Conservation (phyloP, 2,329 filamentous ascomycete genomes). For the Ceratocystis alfenasii region DNA sequence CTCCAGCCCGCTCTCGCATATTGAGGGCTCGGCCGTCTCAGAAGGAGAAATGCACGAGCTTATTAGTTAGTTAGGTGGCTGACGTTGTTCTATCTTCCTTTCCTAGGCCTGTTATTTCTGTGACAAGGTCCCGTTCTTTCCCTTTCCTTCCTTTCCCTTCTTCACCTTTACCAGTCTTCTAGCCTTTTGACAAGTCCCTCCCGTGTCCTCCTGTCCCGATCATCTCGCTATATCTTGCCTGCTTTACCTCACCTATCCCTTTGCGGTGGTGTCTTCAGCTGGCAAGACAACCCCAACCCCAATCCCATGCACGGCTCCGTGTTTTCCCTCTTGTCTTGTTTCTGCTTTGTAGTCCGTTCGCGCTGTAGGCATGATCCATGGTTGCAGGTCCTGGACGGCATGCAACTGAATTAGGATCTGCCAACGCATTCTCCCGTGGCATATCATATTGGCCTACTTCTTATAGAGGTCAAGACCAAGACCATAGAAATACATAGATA, state of each 20-base stretch:
- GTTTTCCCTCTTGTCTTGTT: not conserved
- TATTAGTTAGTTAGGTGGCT: not conserved
- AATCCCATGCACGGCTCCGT: not conserved
- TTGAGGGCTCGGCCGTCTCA: not conserved
- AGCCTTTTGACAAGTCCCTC: too few species aligned
- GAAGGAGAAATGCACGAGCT: not conserved
- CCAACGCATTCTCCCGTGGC: slow-evolving; percentile 9
- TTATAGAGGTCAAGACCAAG: not conserved
- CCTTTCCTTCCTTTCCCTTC: not conserved
- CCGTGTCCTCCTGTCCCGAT: not conserved
- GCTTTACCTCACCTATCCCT: not conserved
- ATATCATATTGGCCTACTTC: not conserved
- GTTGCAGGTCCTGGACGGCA: not conserved
- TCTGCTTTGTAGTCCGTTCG: not conserved
- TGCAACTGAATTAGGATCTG: slow-evolving; percentile 9
- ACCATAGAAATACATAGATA: not conserved
- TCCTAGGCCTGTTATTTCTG: not conserved
- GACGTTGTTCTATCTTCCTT: not conserved
- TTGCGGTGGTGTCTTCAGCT: not conserved
- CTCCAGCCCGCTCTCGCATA: slow-evolving; percentile 11
- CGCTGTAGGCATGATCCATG: slow-evolving; percentile 3
- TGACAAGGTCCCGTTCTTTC: not conserved
- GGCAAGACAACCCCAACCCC: not conserved
- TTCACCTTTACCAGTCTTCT: not conserved
- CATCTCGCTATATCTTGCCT: not conserved